phyloP scores from a whole-genome alignment of 192 early-diverging fungal species.

The Coemansia aciculifera region DNA sequence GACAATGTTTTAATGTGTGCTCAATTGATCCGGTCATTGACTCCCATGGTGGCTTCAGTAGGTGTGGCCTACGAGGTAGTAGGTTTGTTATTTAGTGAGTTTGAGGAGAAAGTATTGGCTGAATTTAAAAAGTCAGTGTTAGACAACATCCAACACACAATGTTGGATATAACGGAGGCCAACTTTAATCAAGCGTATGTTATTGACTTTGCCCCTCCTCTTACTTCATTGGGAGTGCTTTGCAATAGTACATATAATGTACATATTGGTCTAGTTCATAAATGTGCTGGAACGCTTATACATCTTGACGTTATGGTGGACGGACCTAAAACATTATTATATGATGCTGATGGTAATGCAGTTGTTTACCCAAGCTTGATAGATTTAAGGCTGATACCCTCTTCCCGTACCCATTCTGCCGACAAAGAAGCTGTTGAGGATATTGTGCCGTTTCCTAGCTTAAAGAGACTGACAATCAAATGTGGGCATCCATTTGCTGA shows the following conservation, averaged over 20 bases:
- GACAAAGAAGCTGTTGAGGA: no score
- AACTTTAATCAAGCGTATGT: background rate
- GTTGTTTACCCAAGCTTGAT: background rate
- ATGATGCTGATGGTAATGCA: background rate
- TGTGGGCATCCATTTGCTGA: slow-evolving; percentile 1
- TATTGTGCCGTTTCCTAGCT: slow-evolving; percentile 5
- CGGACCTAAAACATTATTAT: background rate
- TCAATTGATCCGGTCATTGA: no score
- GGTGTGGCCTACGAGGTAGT: no score
- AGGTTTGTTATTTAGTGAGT: no score
- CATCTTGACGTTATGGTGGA: background rate
- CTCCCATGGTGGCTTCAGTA: no score
- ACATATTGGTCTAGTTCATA: background rate
- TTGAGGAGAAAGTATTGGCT: background rate
- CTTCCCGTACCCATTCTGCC: no score
- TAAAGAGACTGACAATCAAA: background rate
- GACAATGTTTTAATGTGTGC: no score
- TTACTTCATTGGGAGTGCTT: background rate
- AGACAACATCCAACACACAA: background rate
- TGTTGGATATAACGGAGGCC: no score
- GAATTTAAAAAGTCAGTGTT: background rate
- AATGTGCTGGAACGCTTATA: background rate
- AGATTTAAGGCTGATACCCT: background rate
- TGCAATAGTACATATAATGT: background rate
- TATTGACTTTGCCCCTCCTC: background rate